Base-by-base conservation (phyloP, 768 basidiomycete genomes). In the Termitomyces sp. region DNA sequence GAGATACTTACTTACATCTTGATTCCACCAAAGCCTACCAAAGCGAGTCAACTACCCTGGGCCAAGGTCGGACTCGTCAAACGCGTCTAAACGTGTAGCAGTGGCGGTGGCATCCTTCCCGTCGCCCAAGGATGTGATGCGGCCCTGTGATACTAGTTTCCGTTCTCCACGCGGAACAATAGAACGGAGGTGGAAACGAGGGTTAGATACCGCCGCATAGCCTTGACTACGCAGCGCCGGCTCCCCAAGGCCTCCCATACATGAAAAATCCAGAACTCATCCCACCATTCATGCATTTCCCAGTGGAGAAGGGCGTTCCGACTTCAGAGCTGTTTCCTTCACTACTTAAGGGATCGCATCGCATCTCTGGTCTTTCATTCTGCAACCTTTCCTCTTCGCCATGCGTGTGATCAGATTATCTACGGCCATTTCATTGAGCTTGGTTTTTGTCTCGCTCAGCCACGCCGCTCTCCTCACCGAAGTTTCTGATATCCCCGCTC, bases 401-500 rank as follows among this genome's bases (percentile, higher is more conserved):
- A 63, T 63, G 62, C 58, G 46, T 44, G 20, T 45, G 24, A 7
- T 32, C 49, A 50, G 32, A 55, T 39, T 63, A 8, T 13, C 38
- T 18, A 35, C 44, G 20, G 58, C 39, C 16, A 22, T 55, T 32
- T 59, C 53, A 39, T 51, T 38, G 20, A 55, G 57, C 32, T 24
- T 55, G 38, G 22, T 63, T 39, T 55, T 46, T 28, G 62, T 16
- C 18, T 55, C 57, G 28, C 36, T 59, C 32, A 44, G 36, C 32
- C 32, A 38, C 11, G 62, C 62, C 36, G 53, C 46, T 24, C 46
- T 63, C 13, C 33, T 62, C 12, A 59, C 54, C 11, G 33, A 58
- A 18, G 40, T 63, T 20, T 53, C 62, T 22, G 62, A 63, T 12
- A 63, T 63, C 22, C 62, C 57, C 18, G 28, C 36, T 20, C 22